These are phyloP conservation scores for Ganoderma leucocontextum DNA, from an alignment of 1,284 basidiomycete species.

Conservation along the genomic window DNA sequence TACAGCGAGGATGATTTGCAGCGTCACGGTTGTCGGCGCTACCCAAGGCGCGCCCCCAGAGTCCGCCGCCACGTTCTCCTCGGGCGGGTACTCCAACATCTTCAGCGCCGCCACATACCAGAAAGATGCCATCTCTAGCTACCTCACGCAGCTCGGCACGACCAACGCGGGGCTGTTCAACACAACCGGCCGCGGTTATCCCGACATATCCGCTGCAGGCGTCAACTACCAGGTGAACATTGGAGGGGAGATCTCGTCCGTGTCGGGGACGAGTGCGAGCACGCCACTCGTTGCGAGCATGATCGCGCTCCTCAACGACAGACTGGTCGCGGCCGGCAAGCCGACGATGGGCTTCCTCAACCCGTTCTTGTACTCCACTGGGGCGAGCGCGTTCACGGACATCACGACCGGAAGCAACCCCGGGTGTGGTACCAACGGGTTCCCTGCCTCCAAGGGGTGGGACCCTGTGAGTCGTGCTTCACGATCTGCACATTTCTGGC, in stretches of 20 bases:
- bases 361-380: slow-evolving; percentile 62
- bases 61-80: slow-evolving; percentile 43
- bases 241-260: slow-evolving; percentile 51
- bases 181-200: slow-evolving; percentile 38
- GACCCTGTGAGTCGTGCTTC: slow-evolving; percentile 56
- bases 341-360: slow-evolving; percentile 68
- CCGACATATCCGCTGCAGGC: slow-evolving; percentile 36
- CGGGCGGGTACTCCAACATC: slow-evolving; percentile 69
- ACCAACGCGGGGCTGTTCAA: slow-evolving; percentile 50
- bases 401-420: slow-evolving; percentile 58
- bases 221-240: slow-evolving; percentile 63
- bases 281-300: slow-evolving; percentile 67
- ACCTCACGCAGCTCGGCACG: slow-evolving; percentile 37
- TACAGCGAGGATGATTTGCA: slow-evolving; percentile 7
- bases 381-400: slow-evolving; percentile 59
- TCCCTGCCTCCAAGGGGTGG: slow-evolving; percentile 62
- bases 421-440: slow-evolving; percentile 49
- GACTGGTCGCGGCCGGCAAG: slow-evolving; percentile 57
- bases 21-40: slow-evolving; percentile 67
- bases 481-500: background rate
- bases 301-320: slow-evolving; percentile 67
- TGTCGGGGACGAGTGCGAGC: slow-evolving; percentile 67
- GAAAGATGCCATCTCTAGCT: slow-evolving; percentile 43
- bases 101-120: slow-evolving; percentile 52
- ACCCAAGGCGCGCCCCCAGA: slow-evolving; percentile 53